Base-by-base conservation (phyloP, 2,329 filamentous ascomycete species). In the Decorospora gaudefroyi region DNA sequence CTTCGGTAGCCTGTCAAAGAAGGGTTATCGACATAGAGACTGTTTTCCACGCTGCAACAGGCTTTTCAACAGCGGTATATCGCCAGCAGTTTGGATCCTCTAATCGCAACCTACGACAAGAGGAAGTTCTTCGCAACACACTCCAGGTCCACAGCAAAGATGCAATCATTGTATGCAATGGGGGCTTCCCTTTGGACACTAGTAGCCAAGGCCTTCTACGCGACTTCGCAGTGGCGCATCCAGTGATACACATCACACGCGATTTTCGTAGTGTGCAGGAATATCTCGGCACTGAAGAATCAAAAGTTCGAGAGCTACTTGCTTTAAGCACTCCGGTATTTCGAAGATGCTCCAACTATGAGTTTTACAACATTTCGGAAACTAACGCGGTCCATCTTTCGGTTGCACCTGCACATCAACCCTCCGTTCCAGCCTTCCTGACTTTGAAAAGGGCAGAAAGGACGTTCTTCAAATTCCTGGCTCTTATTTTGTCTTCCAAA, bases 301-400 rank as follows among this genome's bases (percentile, higher is more conserved):
- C 76, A 21, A 83, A 80, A 55, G 74, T 85, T 1, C 72, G 76
- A 26, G 79, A 79, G 35, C 72, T 88, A 1, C 69, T 87, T 19
- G 75, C 78, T 18, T 75, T 78, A 8, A 81, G 78, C 55, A 77
- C 74, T 12, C 72, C 76, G 2, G 77, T 86, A 9, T 84, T 87
- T 57, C 76, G 84, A 35, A 76, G 76, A 2, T 87, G 84, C 61
- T 84, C 84, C 4, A 89, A 88, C 56, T 79, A 86, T 50, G 86
- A 90, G 60, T 90, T 88, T 65, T 88, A 85, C 74, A 90, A 90
- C 55, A 73, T 87, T 11, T 84, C 84, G 1, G 85, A 88, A 60
- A 74, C 60, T 22, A 57, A 58, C 33, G 56, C 55, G 8, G 40
- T 52, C 6, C 49, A 56, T 18, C 46, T 53, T 12, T 64, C 57